Base-by-base conservation (phyloP, 371 early-diverging fungal genomes). In the Mucor saturninus region DNA sequence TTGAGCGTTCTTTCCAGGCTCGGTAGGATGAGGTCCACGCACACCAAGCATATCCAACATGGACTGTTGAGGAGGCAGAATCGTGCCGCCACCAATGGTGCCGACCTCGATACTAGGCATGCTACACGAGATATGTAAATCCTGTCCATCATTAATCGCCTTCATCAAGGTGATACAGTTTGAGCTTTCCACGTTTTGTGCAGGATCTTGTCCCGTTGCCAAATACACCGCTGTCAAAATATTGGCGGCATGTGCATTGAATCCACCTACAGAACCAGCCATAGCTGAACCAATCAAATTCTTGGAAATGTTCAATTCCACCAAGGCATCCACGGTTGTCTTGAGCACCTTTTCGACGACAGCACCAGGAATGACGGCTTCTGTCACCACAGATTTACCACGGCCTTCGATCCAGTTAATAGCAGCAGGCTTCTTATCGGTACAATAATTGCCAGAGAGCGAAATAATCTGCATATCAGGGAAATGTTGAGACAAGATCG, bases 21-120 rank as follows among this genome's bases (percentile, higher is more conserved):
- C 77, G 21, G 86, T 89, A 13, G 86, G 85, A 65, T 95, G 87
- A 11, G 95, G 86, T 0, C 96, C 97, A 38, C 89, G 84, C 10
- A 93, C 93, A 32, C 95, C 95, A 31, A 98, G 84, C 85, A 97
- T 85, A 32, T 94, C 93, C 65, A 98, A 74, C 77, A 94, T 90
- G 0, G 95, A 83, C n/a, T 90, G 88, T 67, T 96, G 96, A 4
- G 98, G 90, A 30, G 90, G 88, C 57, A 98, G 68, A 30, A 86
- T 86, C 0, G 98, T 98, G 30, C 98, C 98, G 42, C 98, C 98
- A 45, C 98, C 98, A 48, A 98, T 85, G 0, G 97, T 96, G 30
- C 98, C 98, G 10, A 97, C 97, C 71, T 96, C 95, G 56, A 98
- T 89, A 62, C 93, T 93, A 2, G 98, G 98, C 98, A 98, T 98